Conservation (phyloP, 495 filamentous ascomycete species). For the Daldinia caldariorum region DNA sequence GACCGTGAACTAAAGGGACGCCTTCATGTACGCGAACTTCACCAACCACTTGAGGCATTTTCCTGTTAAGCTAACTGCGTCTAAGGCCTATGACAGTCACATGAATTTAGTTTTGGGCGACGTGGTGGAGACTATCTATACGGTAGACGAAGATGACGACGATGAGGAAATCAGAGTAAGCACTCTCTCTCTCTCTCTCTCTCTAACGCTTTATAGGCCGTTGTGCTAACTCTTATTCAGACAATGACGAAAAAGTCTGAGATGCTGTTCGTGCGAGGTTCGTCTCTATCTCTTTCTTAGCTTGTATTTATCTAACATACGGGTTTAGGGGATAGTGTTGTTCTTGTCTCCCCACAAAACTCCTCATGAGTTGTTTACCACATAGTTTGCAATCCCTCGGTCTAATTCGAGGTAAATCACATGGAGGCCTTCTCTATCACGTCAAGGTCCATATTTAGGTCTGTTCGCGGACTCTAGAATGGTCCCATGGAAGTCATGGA, state of each 20-base stretch:
- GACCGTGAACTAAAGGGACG: constrained; percentile 95
- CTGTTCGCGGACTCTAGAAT: neutral
- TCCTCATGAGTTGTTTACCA: constrained; percentile 44
- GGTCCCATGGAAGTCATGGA: neutral
- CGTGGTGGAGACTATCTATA: constrained; percentile 95
- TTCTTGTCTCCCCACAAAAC: constrained; percentile 85
- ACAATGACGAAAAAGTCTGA: constrained; percentile 95
- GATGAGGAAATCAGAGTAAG: constrained; percentile 61
- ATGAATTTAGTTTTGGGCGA: constrained; percentile 98
- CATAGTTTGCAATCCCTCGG: neutral
- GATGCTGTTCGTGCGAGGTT: constrained; percentile 99
- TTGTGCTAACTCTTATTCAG: constrained; percentile 56
- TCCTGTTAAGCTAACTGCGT: constrained; percentile 17
- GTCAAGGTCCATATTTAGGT: neutral
- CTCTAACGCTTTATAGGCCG: neutral
- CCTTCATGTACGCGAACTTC: constrained; percentile 75
- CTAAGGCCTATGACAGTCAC: constrained; percentile 95
- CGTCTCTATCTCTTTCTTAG: constrained; percentile 6
- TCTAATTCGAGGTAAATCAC: neutral
- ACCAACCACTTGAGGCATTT: neutral
- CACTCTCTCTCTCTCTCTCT: neutral
- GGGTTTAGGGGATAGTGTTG: constrained; percentile 85
- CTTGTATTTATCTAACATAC: constrained; percentile 46
- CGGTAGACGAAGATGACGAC: constrained; percentile 90
- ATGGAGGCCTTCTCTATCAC: neutral